Conservation (phyloP, 2,329 filamentous ascomycete species). For the Calycina herbarum region DNA sequence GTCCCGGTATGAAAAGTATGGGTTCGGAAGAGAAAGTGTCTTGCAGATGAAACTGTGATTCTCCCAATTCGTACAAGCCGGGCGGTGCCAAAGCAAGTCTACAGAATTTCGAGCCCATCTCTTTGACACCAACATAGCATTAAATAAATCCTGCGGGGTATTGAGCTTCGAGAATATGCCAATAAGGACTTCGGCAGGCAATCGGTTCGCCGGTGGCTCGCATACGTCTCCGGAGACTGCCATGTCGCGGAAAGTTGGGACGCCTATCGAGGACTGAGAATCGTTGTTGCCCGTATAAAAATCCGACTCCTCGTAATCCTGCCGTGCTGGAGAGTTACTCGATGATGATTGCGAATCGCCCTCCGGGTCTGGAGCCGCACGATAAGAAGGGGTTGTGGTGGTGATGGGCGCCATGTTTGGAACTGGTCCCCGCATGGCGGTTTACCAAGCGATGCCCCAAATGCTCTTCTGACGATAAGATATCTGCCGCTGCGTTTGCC, state of each 20-base stretch:
- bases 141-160: constrained; percentile 73
- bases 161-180: constrained; percentile 84
- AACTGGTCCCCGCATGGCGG: constrained; percentile 32
- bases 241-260: constrained; percentile 75
- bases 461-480: background rate
- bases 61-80: constrained; percentile 82
- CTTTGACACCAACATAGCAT: constrained; percentile 92
- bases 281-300: constrained; percentile 89
- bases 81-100: constrained; percentile 91
- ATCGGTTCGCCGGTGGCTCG: constrained; percentile 74
- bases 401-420: constrained; percentile 29
- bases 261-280: constrained; percentile 86
- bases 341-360: constrained; percentile 47
- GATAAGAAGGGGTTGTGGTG: constrained; percentile 28
- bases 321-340: constrained; percentile 72
- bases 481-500: background rate
- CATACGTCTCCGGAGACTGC: constrained; percentile 67
- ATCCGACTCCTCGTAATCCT: constrained; percentile 88
- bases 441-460: constrained; percentile 2
- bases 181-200: constrained; percentile 95
- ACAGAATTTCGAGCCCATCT: constrained; percentile 92
- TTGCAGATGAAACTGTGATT: constrained; percentile 79
- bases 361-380: constrained; percentile 33
- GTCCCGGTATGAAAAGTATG: constrained; percentile 85
- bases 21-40: constrained; percentile 69